Evolutionary conservation across 2,329 filamentous ascomycete genomes (phyloP).

Genomic region (Pyrenophora seminiperda): DNA sequence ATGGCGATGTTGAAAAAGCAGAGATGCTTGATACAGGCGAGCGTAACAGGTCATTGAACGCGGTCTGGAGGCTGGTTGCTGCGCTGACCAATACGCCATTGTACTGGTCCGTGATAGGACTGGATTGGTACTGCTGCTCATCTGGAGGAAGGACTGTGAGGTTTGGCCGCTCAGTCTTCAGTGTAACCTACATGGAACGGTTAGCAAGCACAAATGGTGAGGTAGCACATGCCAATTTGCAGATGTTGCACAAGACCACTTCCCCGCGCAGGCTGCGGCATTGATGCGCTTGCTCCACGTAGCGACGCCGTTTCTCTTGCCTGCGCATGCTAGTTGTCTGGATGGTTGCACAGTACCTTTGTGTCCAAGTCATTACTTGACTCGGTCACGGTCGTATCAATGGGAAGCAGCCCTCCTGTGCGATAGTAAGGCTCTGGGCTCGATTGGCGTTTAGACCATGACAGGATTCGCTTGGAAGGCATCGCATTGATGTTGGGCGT

Average conservation of each 20-base stretch:
- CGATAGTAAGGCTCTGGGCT: conserved; percentile 43
- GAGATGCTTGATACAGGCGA: conserved; percentile 46
- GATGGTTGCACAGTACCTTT: conserved; percentile 39
- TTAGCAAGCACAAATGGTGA: conserved; percentile 45
- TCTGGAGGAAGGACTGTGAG: conserved; percentile 38
- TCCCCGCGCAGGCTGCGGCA: conserved; percentile 27
- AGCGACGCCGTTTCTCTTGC: conserved; percentile 42
- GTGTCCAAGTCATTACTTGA: conserved; percentile 21
- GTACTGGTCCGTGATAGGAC: conserved; percentile 36
- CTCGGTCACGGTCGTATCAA: conserved; percentile 29
- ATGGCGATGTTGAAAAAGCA: conserved; percentile 34
- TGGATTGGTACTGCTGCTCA: conserved; percentile 25
- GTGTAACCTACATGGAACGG: conserved; percentile 29
- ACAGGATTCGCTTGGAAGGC: conserved; percentile 52
- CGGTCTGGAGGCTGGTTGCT: conserved; percentile 46
- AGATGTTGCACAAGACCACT: conserved; percentile 20
- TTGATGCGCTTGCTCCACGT: conserved; percentile 28
- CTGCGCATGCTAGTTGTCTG: conserved; percentile 31
- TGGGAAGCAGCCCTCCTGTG: conserved; percentile 48
- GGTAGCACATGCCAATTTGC: conserved; percentile 36
- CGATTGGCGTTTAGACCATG: conserved; percentile 52
- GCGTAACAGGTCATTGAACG: conserved; percentile 52
- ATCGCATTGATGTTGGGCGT: conserved; percentile 28
- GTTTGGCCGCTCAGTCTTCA: conserved; percentile 32
- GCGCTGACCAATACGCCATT: conserved; percentile 37